A percentile compares a stretch with the other conserved stretches of the same genome.
Evolutionary conservation across 2,329 filamentous ascomycete genomes (phyloP).

Genomic region (Pyricularia pennisetigena): DNA sequence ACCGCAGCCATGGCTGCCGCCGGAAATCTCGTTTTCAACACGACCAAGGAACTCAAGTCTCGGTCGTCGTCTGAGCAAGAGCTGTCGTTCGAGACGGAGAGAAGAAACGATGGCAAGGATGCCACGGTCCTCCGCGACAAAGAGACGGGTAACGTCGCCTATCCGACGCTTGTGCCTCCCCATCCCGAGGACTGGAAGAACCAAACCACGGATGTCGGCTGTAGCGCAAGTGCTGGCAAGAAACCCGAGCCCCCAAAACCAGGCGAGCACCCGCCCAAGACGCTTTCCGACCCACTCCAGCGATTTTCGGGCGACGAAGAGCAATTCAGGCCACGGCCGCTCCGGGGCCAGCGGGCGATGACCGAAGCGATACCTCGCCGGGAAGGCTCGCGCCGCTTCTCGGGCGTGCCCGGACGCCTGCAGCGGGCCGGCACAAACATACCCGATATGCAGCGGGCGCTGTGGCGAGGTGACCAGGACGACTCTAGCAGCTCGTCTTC

Average conservation of each 20-base stretch:
- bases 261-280: slow-evolving; percentile 3
- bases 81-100: slow-evolving; percentile 17
- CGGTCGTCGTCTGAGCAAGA: background rate
- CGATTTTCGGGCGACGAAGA: background rate
- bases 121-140: slow-evolving; percentile 21
- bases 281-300: slow-evolving; percentile 2
- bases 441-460: slow-evolving; percentile 18
- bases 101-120: slow-evolving; percentile 14
- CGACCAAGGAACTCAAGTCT: slow-evolving; percentile 2
- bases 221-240: slow-evolving; percentile 7
- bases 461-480: slow-evolving; percentile 12
- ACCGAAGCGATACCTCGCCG: slow-evolving; percentile 13
- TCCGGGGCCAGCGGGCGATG: slow-evolving; percentile 8
- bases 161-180: slow-evolving; percentile 22
- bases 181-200: slow-evolving; percentile 9
- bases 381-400: slow-evolving; percentile 8
- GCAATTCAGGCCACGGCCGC: background rate
- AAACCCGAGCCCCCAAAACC: slow-evolving; percentile 7
- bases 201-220: background rate
- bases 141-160: slow-evolving; percentile 18
- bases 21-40: slow-evolving; percentile 1
- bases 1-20: slow-evolving; percentile 3
- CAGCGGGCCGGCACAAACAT: slow-evolving; percentile 16
- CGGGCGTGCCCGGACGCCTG: slow-evolving; percentile 10
- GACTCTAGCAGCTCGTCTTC: slow-evolving; percentile 13